phyloP scores from a whole-genome alignment of 1,284 basidiomycete species.

The Ustilago shanxiensis region DNA sequence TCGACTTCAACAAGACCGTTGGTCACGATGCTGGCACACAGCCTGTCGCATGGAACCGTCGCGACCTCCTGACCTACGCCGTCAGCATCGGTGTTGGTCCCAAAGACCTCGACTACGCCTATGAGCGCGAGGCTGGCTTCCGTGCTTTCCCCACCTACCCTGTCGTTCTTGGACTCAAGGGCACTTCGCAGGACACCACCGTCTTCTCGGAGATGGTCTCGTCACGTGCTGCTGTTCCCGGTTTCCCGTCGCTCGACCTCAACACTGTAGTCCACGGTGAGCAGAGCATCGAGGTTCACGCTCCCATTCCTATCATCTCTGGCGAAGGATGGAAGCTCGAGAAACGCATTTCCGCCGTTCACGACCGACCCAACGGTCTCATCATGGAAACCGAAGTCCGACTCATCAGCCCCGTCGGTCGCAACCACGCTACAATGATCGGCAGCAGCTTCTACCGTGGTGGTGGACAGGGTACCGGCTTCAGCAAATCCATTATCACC shows the following conservation, averaged over 20 bases:
- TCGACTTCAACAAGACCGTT: conserved; percentile 63
- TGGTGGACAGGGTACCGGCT: conserved; percentile 61
- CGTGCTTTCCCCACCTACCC: conserved; percentile 70
- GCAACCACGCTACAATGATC: conserved; percentile 58
- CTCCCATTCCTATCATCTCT: conserved; percentile 60
- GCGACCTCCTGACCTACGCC: conserved; percentile 69
- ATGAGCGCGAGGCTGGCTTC: conserved; percentile 66
- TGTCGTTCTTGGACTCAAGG: conserved; percentile 68
- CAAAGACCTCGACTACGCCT: conserved; percentile 69
- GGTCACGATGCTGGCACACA: conserved; percentile 64
- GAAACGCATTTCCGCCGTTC: conserved; percentile 58
- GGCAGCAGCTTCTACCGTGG: conserved; percentile 62
- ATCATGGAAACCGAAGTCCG: conserved; percentile 60
- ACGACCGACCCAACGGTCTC: conserved; percentile 59
- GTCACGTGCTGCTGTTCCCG: conserved; percentile 41
- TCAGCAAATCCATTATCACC: conserved; percentile 40
- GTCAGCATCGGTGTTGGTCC: conserved; percentile 65
- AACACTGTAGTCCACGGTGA: conserved; percentile 71
- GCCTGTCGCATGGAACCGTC: conserved; percentile 69
- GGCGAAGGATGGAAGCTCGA: conserved; percentile 62
- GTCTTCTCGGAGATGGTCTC: conserved; percentile 66
- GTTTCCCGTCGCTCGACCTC: conserved; percentile 66
- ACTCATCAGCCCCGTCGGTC: conserved; percentile 56
- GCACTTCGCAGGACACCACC: conserved; percentile 60
- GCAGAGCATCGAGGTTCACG: conserved; percentile 69